Percentiles rank a stretch among this genome's conserved stretches.
Evolutionary conservation across 345 rosid species (phyloP).

Genomic region (Tarenaya hassleriana): DNA sequence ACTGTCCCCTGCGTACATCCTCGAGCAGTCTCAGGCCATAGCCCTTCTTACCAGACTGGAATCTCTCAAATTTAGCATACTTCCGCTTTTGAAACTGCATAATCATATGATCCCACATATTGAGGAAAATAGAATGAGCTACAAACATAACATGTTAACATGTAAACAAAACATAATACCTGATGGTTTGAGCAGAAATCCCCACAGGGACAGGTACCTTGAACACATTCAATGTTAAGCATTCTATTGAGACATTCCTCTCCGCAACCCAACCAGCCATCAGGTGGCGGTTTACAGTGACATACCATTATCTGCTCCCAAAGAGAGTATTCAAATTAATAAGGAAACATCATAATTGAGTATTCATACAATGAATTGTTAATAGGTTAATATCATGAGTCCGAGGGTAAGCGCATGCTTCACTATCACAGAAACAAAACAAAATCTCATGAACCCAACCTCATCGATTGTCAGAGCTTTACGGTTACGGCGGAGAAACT

Average conservation of each 20-base stretch:
- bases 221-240: slow-evolving; percentile 95
- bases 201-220: slow-evolving; percentile 89
- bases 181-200: slow-evolving; percentile 92
- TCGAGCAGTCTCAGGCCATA: slow-evolving; percentile 78
- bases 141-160: slow-evolving; percentile 11
- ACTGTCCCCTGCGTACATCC: slow-evolving; percentile 62
- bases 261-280: slow-evolving; percentile 70
- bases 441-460: slow-evolving; percentile 38
- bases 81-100: slow-evolving; percentile 88
- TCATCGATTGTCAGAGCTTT: slow-evolving; percentile 90
- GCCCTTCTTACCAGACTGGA: slow-evolving; percentile 87
- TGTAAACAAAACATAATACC: slow-evolving; percentile 36
- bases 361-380: slow-evolving; percentile 7
- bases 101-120: slow-evolving; percentile 12
- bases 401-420: slow-evolving; percentile 8
- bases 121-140: slow-evolving; percentile 18
- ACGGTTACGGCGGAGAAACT: slow-evolving; percentile 78
- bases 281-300: slow-evolving; percentile 65
- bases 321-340: too few relatives aligned
- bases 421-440: slow-evolving; percentile 6
- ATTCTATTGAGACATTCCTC: slow-evolving; percentile 95
- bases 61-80: slow-evolving; percentile 70
- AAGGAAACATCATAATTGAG: slow-evolving; percentile 15
- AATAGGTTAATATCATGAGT: background rate
- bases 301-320: slow-evolving; percentile 89